Base-by-base conservation (phyloP, 768 basidiomycete genomes). In the Leccinellum rugosiceps region DNA sequence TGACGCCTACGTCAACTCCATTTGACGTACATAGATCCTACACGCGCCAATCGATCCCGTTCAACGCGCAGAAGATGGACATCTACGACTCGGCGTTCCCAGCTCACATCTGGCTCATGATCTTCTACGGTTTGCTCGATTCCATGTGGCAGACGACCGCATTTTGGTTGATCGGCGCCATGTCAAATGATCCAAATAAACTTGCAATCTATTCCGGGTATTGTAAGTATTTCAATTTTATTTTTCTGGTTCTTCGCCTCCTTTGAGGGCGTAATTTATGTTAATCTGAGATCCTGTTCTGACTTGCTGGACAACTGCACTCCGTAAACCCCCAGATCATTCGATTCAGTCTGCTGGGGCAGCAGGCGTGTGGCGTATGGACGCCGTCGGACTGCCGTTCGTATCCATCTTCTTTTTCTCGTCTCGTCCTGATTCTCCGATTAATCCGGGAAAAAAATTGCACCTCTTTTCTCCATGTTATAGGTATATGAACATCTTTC, bases 111-210 rank as follows among this genome's bases (percentile, higher is more conserved):
- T 78, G 78, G 71, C 73, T 92, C 11, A 90, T 85, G 72, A 78
- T 87, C 52, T 80, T 83, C 66, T 88, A 82, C 64, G 87, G 88
- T 43, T 65, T 91, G 4, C 77, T 90, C 46, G 90, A 92, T 62
- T 77, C 90, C 0, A 85, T 89, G 82, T 92, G 89, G 87, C 90
- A 92, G 68, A 90, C 87, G 3, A 83, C 81, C 0, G 81, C 81
- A 9, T 89, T 90, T 68, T 90, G 87, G 87, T 76, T 88, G 66
- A 87, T 89, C 78, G 90, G 90, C 43, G 85, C 87, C 9, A 88
- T 93, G 85, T 88, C 87, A 23, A 90, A 92, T 59, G 85, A 91
- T 65, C 83, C 87, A 7, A 81, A 78, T 5, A 89, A 88, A 67
- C 80, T 93, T 19, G 90, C 90, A 0, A 80, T 90, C 67, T 86